A percentile compares a stretch with the other conserved stretches of the same genome.
Evolutionary conservation across 768 basidiomycete species (phyloP).

Genomic region (Hypsizygus marmoreus): DNA sequence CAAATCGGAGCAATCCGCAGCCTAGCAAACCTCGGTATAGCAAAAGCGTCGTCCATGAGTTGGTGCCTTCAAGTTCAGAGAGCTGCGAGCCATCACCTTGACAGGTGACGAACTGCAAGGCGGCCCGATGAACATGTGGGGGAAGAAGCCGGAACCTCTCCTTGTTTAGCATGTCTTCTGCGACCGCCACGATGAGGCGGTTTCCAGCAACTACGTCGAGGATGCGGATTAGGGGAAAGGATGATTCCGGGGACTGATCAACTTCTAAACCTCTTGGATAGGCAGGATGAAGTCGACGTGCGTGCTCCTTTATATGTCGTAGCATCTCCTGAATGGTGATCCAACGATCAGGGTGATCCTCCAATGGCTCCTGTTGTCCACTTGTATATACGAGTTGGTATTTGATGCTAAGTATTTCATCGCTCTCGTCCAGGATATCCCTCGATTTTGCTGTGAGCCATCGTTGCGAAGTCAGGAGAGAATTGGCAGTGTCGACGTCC

Average conservation of each 20-base stretch:
- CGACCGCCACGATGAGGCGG: constrained; percentile 17
- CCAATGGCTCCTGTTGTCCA: constrained; percentile 37
- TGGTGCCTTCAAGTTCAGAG: constrained; percentile 10
- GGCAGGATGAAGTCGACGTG: constrained; percentile 6
- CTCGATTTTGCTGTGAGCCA: constrained; percentile 31
- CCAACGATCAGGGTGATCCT: constrained; percentile 48
- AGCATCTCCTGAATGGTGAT: constrained; percentile 38
- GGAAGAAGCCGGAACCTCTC: not conserved
- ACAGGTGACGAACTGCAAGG: no score
- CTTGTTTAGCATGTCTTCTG: not conserved
- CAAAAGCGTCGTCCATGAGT: constrained; percentile 38
- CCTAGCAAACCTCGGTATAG: constrained; percentile 48
- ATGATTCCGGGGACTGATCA: not conserved
- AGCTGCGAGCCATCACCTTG: no score
- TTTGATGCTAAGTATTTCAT: constrained; percentile 46
- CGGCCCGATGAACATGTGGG: no score
- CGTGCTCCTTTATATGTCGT: constrained; percentile 25
- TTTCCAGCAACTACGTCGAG: constrained; percentile 16
- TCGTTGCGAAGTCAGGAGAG: constrained; percentile 25
- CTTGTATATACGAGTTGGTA: constrained; percentile 53
- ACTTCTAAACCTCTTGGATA: constrained; percentile 24
- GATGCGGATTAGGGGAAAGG: constrained; percentile 18
- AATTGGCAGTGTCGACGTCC: constrained; percentile 9
- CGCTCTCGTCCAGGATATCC: constrained; percentile 49
- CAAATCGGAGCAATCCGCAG: constrained; percentile 39